Evolutionary conservation across 2,329 filamentous ascomycete genomes (phyloP), one percentile per base, ranked within the genome.

Genomic region (Metarhizium album): DNA sequence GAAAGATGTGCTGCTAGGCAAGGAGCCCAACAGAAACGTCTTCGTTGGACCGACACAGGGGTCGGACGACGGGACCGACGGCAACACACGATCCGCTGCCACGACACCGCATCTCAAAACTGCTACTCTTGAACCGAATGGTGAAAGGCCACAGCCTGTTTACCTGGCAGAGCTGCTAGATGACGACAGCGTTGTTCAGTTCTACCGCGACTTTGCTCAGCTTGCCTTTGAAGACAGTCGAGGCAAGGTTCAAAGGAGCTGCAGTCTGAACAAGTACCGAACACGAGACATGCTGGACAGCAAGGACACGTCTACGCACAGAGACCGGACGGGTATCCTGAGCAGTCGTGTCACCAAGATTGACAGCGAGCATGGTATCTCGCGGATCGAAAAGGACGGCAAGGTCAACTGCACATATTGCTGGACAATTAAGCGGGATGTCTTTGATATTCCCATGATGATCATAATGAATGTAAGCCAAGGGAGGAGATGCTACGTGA

Each of bases 391-490:
- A 62, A 86, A 82, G 64, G 90, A 95, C 62, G 91, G 90, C 49
- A 90, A 93, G 69, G 86, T 97, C 52, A 87, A 95, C 64, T 96
- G 90, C 72, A 90, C 87, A 61, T 95, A 94, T 70, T 95, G 88
- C 72, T 97, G 91, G 90, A 91, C 88, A 56, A 90, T 97, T 55
- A 95, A 95, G 72, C 79, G 91, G 56, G 93, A 98, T 67, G 88
- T 93, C 40, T 97, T 97, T 71, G 91, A 97, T 71, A 95, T 97
- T 68, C 93, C 93, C 22, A 95, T 96, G 89, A 76, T 97, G 72
- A 94, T 97, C 67, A 87, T 96, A 63, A 91, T 97, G 74, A 96
- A 96, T 72, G 93, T 96, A 68, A 84, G 90, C 84, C 20, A 18
- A 14, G 9, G 22, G n/a, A n/a, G n/a, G n/a, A n/a, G n/a, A 8